These are phyloP conservation scores for Vitis hybrid DNA, from an alignment of 177 flowering plant genomes.

Conservation along the genomic window DNA sequence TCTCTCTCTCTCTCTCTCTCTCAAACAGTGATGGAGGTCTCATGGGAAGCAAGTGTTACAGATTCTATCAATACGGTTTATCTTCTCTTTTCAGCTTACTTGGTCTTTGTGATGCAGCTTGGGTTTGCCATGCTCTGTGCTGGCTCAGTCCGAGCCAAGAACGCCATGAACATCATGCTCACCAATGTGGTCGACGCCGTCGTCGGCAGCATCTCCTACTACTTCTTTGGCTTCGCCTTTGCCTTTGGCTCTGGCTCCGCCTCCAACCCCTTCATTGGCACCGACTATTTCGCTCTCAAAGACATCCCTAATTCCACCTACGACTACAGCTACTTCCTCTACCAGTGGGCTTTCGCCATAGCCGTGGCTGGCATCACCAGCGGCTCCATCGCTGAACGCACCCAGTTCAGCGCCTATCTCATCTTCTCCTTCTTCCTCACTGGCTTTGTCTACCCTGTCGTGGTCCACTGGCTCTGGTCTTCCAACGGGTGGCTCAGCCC, in stretches of 20 bases:
- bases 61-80: constrained; percentile 56
- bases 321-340: constrained; percentile 65
- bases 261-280: constrained; percentile 66
- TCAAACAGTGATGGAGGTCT: constrained; percentile 32
- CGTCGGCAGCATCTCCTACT: constrained; percentile 64
- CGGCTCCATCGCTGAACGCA: constrained; percentile 75
- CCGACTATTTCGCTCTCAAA: constrained; percentile 46
- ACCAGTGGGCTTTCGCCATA: constrained; percentile 77
- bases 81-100: constrained; percentile 73
- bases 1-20: not conserved
- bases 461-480: constrained; percentile 73
- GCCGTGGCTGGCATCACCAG: constrained; percentile 78
- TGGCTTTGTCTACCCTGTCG: constrained; percentile 77
- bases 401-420: constrained; percentile 67
- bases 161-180: constrained; percentile 74
- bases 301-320: constrained; percentile 34
- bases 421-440: constrained; percentile 59
- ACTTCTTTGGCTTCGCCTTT: constrained; percentile 72
- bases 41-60: constrained; percentile 59
- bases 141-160: constrained; percentile 69
- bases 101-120: constrained; percentile 73
- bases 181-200: constrained; percentile 71
- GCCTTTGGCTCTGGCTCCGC: constrained; percentile 46
- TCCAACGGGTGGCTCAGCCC: constrained; percentile 59
- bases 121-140: constrained; percentile 84